Percentiles rank a stretch among this genome's conserved stretches.
Conservation (phyloP, 768 basidiomycete genomes). For the Boletus pseudopeckii region DNA sequence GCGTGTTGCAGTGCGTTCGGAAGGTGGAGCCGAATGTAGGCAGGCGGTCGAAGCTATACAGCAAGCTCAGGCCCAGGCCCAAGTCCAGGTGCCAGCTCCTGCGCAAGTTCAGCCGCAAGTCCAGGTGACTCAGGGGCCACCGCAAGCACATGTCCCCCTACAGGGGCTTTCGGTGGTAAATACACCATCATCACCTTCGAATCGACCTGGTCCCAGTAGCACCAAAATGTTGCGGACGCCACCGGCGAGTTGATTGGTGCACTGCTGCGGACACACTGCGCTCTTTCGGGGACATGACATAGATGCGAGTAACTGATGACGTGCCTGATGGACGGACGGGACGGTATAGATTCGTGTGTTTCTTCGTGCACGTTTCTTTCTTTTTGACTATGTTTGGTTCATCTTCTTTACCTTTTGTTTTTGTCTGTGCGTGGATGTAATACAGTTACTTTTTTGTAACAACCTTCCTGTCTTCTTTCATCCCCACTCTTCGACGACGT, state of each 20-base stretch:
- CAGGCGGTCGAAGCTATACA: constrained; percentile 38
- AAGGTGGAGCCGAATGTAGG: constrained; percentile 79
- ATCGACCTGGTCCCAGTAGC: constrained; percentile 25
- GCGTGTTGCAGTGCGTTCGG: constrained; percentile 64
- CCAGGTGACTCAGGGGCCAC: constrained; percentile 18
- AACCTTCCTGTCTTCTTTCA: neutral
- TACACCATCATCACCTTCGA: constrained; percentile 18
- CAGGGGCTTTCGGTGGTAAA: constrained; percentile 22
- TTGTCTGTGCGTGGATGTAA: constrained; percentile 8
- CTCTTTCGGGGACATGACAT: constrained; percentile 14
- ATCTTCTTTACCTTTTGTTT: neutral
- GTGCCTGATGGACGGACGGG: constrained; percentile 17
- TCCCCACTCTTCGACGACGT: neutral
- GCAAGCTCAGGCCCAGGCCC: constrained; percentile 30
- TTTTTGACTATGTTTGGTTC: neutral
- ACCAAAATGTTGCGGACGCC: constrained; percentile 16
- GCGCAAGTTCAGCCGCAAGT: constrained; percentile 20
- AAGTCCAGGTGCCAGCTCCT: constrained; percentile 19
- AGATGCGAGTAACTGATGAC: constrained; percentile 16
- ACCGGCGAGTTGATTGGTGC: constrained; percentile 14
- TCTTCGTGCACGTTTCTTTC: constrained; percentile 5
- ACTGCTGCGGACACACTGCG: neutral
- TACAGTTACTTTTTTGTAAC: constrained; percentile 3
- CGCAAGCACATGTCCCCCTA: constrained; percentile 20
- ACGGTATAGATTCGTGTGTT: constrained; percentile 23